phyloP scores from a whole-genome alignment of 768 basidiomycete species.

The Boletus rufocinnamomeus region DNA sequence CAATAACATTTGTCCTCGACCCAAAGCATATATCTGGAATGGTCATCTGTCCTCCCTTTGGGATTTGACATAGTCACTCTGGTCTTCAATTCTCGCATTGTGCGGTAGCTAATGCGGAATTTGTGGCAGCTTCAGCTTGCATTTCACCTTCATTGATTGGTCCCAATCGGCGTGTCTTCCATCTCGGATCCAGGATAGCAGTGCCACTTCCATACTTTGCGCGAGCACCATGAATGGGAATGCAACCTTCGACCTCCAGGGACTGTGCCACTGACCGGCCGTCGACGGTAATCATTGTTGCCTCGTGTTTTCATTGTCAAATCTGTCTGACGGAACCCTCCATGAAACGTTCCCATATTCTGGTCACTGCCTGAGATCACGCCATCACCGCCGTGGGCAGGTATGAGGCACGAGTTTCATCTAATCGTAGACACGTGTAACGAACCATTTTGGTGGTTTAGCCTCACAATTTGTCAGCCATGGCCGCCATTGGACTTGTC shows the following conservation, averaged over 20 bases:
- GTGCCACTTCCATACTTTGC: constrained; percentile 8
- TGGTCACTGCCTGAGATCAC: constrained; percentile 11
- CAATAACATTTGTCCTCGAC: constrained; percentile 3
- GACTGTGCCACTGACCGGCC: constrained; percentile 13
- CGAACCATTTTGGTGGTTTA: constrained; percentile 15
- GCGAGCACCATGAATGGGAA: constrained; percentile 10
- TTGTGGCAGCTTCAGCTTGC: constrained; percentile 3
- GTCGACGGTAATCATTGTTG: constrained; percentile 12
- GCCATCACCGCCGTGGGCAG: constrained; percentile 15
- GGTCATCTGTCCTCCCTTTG: not conserved
- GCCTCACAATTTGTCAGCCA: constrained; percentile 8
- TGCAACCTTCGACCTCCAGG: not conserved
- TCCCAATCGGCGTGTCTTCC: not conserved
- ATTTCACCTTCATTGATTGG: not conserved
- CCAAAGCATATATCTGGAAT: not conserved
- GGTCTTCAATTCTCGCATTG: not conserved
- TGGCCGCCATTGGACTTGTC: not conserved
- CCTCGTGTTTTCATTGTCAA: constrained; percentile 34
- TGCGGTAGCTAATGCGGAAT: not conserved
- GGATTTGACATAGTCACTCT: not conserved
- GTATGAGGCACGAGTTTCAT: constrained; percentile 22
- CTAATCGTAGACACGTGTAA: constrained; percentile 24
- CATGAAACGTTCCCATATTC: constrained; percentile 14
- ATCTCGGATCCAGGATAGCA: constrained; percentile 21
- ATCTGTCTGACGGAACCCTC: constrained; percentile 19